Percentiles rank a stretch among this genome's conserved stretches.
These are phyloP conservation scores for Ogataea methylovora DNA, from an alignment of 805 yeast species.

Conservation along the genomic window DNA sequence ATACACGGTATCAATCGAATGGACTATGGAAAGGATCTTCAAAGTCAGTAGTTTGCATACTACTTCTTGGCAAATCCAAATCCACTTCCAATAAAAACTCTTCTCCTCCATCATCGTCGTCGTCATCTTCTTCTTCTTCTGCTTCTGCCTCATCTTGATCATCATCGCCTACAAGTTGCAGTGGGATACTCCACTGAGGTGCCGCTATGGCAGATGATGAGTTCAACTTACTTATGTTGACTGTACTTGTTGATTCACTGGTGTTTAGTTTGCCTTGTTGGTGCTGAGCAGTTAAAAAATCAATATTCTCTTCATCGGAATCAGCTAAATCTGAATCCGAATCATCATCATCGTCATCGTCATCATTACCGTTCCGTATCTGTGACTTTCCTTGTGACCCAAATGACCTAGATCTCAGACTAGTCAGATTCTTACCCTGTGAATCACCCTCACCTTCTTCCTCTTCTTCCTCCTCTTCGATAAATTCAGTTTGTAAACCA, in stretches of 20 bases:
- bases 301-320: slow-evolving; percentile 26
- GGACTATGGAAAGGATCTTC: slow-evolving; percentile 13
- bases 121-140: slow-evolving; percentile 2
- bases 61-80: slow-evolving; percentile 6
- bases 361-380: slow-evolving; percentile 16
- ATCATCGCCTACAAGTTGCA: slow-evolving; percentile 9
- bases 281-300: slow-evolving; percentile 17
- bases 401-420: background rate
- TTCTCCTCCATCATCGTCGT: slow-evolving; percentile 1
- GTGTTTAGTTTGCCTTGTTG: slow-evolving; percentile 11
- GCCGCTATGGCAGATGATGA: background rate
- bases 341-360: slow-evolving; percentile 9
- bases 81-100: slow-evolving; percentile 13
- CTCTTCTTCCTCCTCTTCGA: slow-evolving; percentile 15
- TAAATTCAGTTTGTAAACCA: slow-evolving; percentile 13
- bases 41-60: background rate
- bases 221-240: background rate
- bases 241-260: background rate
- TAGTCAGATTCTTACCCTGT: too few species aligned
- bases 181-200: slow-evolving; percentile 7
- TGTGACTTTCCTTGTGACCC: slow-evolving; percentile 2
- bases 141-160: slow-evolving; percentile 6
- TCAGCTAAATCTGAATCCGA: slow-evolving; percentile 20
- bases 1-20: slow-evolving; percentile 3
- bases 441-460: slow-evolving; percentile 8